Evolutionary conservation across 306 rosid genomes (phyloP).

Genomic region (Gastrolobium villosum): DNA sequence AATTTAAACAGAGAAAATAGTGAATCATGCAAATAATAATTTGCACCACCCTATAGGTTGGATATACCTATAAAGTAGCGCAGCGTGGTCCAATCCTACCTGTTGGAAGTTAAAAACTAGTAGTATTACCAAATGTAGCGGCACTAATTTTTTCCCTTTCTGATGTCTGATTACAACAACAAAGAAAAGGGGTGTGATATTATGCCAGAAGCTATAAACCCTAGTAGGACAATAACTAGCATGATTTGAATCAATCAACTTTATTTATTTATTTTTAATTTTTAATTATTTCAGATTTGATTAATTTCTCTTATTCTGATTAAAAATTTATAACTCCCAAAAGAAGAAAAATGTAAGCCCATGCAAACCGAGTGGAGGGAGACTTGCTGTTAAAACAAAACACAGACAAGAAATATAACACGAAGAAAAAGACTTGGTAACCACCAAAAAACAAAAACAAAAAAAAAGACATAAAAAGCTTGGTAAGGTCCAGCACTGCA

Average conservation of each 20-base stretch:
- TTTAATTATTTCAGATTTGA: neutral
- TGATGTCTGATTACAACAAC: conserved; percentile 18
- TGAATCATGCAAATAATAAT: conserved; percentile 33
- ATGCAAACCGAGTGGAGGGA: conserved; percentile 35
- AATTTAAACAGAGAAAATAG: neutral
- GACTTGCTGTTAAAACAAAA: conserved; percentile 15
- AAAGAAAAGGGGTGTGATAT: neutral
- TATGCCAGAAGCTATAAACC: conserved; percentile 6
- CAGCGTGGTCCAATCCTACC: conserved; percentile 49
- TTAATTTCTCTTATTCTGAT: neutral
- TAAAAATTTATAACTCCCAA: neutral
- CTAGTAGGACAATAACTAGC: neutral
- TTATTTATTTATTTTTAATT: neutral
- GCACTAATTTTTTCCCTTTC: conserved; percentile 41
- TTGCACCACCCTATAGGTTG: conserved; percentile 18
- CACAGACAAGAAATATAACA: conserved; percentile 2
- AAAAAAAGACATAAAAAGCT: conserved; percentile 35
- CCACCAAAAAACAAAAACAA: conserved; percentile 39
- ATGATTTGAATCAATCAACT: neutral
- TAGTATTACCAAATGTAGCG: conserved; percentile 42
- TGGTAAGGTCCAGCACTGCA: conserved; percentile 45
- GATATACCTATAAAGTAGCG: conserved; percentile 26
- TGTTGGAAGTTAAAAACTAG: conserved; percentile 35
- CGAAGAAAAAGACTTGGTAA: conserved; percentile 48
- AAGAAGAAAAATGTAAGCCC: conserved; percentile 11